Evolutionary conservation across 176 grass and related monocot genomes (phyloP).

Genomic region (Carex myosuroides): DNA sequence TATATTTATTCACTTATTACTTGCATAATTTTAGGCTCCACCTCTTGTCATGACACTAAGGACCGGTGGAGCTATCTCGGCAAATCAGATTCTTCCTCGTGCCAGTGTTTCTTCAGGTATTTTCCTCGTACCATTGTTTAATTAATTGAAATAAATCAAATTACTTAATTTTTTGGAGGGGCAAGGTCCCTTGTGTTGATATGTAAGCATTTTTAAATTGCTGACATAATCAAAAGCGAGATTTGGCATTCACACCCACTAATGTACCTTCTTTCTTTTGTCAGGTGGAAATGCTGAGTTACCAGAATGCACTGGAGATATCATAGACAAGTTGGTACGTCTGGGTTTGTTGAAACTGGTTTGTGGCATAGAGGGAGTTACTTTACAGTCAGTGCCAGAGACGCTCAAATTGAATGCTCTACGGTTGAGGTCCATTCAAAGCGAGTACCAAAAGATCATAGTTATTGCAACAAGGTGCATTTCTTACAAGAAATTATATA

Average conservation of each 20-base stretch:
- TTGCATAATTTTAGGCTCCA: slow-evolving; percentile 35
- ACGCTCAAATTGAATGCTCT: slow-evolving; percentile 57
- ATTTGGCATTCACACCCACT: not conserved
- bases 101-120: not conserved
- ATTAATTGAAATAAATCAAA: not conserved
- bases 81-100: slow-evolving; percentile 23
- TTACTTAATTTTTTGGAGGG: not conserved
- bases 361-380: slow-evolving; percentile 50
- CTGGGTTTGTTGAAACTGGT: slow-evolving; percentile 69
- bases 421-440: slow-evolving; percentile 64
- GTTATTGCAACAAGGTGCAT: slow-evolving; percentile 68
- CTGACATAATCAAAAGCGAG: not conserved
- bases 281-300: slow-evolving; percentile 26
- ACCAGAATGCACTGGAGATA: slow-evolving; percentile 76
- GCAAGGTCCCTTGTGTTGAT: not conserved
- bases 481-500: not conserved
- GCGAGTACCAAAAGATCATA: slow-evolving; percentile 71
- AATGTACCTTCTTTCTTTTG: not conserved
- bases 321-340: slow-evolving; percentile 58
- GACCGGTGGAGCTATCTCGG: slow-evolving; percentile 45
- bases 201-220: not conserved
- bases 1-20: not conserved
- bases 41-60: slow-evolving; percentile 52
- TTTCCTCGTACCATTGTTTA: not conserved
- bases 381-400: slow-evolving; percentile 57